Evolutionary conservation across 2,329 filamentous ascomycete species (phyloP), one percentile per base, ranked within the genome.

Genomic region (Penicillium sp.): DNA sequence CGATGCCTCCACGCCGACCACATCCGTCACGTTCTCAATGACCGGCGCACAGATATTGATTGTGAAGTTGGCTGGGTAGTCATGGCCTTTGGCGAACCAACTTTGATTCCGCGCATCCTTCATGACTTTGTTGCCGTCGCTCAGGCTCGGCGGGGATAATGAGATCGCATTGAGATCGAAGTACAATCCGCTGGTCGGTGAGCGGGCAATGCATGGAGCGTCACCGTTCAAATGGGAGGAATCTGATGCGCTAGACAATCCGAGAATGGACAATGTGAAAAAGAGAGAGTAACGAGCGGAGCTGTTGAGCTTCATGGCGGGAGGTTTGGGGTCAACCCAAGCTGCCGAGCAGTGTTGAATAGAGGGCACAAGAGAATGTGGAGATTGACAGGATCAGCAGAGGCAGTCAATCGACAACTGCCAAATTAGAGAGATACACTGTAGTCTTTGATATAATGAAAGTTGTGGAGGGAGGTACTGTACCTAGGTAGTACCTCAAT

Each of bases 161-260:
- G 76, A 76, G 55, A 86, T 75, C 7, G 77, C 72, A 57, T 76
- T 82, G 25, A 86, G 73, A 62, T 86, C 82, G 69, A 83, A 85
- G 72, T 82, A 85, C 46, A 79, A 73, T 49, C 81, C 80, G 11
- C 76, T 79, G n/a, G 74, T 77, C 3, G 81, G 78, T 19, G 81
- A 84, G 54, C 78, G 76, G 49, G 81, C 78, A n/a, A 82, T 82
- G 64, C 82, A 86, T 54, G 81, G 78, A 46, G 77, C 75, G n/a
- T 71, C 61, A 53, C 77, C 64, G 34, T 68, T 68, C 8, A 61
- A 51, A 64, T 75, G 66, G 58, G 72, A 61, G 53, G 71, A 65
- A 31, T 73, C 68, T 31, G 42, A 39, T 45, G 69, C 62, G 45
- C 54, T 49, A 40, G 59, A 54, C 12, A 65, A 58, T 19, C 60